A percentile compares a stretch with the other conserved stretches of the same genome.
Evolutionary conservation across 495 filamentous ascomycete species (phyloP).

Genomic region (Aspergillus bertholletiae): DNA sequence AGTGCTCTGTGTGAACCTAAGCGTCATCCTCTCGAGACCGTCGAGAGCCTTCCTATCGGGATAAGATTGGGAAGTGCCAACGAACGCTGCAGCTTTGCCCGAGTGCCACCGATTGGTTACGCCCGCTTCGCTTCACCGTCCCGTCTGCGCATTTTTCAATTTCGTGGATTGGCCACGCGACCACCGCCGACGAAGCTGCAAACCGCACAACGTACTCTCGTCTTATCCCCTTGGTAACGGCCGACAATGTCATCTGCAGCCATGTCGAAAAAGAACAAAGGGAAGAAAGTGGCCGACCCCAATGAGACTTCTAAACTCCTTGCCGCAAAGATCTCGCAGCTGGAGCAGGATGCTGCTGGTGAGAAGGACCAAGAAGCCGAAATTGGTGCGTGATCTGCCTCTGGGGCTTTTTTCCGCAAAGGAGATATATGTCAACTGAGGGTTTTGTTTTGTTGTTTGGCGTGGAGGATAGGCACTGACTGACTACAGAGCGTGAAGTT

Average conservation of each 20-base stretch:
- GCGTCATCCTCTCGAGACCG: neutral
- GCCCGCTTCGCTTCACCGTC: slow-evolving; percentile 11
- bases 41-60: neutral
- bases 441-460: too few species aligned
- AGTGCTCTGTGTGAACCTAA: slow-evolving; percentile 13
- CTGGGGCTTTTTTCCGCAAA: neutral
- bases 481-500: slow-evolving; percentile 67
- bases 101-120: slow-evolving; percentile 14
- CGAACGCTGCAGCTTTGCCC: slow-evolving; percentile 10
- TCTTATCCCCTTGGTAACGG: neutral
- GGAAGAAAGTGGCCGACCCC: slow-evolving; percentile 72
- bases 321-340: slow-evolving; percentile 88
- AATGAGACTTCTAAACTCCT: slow-evolving; percentile 86
- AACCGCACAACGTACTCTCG: neutral
- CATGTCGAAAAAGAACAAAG: slow-evolving; percentile 64
- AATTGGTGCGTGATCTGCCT: slow-evolving; percentile 72
- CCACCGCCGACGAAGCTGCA: slow-evolving; percentile 10
- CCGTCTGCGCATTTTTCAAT: slow-evolving; percentile 25
- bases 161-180: slow-evolving; percentile 21
- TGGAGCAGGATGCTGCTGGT: slow-evolving; percentile 86
- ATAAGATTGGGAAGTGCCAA: neutral
- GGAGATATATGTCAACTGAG: neutral
- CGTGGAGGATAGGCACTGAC: slow-evolving; percentile 17
- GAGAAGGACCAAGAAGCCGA: slow-evolving; percentile 95
- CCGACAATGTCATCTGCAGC: slow-evolving; percentile 38